A percentile compares a stretch with the other conserved stretches of the same genome.
Conservation (phyloP, 768 basidiomycete species). For the Pulveroboletus sp. region DNA sequence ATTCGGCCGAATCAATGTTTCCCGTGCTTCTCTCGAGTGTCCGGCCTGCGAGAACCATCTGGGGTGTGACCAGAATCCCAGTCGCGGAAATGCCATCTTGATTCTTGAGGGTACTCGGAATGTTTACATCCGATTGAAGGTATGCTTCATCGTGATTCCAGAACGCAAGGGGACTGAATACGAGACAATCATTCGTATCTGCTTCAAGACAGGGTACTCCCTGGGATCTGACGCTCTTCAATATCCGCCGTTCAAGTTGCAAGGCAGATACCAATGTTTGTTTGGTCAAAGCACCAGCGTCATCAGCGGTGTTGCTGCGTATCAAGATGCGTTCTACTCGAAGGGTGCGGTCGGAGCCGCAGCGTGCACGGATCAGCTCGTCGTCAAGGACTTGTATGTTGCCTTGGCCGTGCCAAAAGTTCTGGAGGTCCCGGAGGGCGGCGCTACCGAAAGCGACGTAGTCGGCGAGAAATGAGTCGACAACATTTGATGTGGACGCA, state of each 20-base stretch:
- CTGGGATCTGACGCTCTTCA: constrained; percentile 42
- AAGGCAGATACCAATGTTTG: constrained; percentile 63
- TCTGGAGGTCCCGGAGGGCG: constrained; percentile 60
- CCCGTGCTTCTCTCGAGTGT: constrained; percentile 47
- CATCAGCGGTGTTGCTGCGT: constrained; percentile 44
- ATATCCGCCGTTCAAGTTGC: constrained; percentile 56
- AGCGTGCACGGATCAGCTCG: constrained; percentile 67
- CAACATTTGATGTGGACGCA: constrained; percentile 53
- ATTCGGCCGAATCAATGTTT: constrained; percentile 63
- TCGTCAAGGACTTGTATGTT: constrained; percentile 67
- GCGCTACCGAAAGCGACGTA: constrained; percentile 51
- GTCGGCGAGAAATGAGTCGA: constrained; percentile 58
- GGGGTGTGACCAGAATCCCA: constrained; percentile 63
- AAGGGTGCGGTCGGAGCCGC: constrained; percentile 64
- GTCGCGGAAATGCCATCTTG: constrained; percentile 53
- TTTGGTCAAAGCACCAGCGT: constrained; percentile 54
- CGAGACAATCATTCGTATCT: constrained; percentile 57
- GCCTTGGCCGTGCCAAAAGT: constrained; percentile 68
- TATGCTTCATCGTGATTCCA: constrained; percentile 64
- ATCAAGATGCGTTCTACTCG: constrained; percentile 78
- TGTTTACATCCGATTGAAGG: constrained; percentile 51
- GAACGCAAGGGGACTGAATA: constrained; percentile 71
- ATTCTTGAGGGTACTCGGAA: constrained; percentile 57
- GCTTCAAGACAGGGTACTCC: constrained; percentile 54
- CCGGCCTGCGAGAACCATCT: constrained; percentile 77